Conservation (phyloP, 192 early-diverging fungal species). For the Gigaspora rosea region DNA sequence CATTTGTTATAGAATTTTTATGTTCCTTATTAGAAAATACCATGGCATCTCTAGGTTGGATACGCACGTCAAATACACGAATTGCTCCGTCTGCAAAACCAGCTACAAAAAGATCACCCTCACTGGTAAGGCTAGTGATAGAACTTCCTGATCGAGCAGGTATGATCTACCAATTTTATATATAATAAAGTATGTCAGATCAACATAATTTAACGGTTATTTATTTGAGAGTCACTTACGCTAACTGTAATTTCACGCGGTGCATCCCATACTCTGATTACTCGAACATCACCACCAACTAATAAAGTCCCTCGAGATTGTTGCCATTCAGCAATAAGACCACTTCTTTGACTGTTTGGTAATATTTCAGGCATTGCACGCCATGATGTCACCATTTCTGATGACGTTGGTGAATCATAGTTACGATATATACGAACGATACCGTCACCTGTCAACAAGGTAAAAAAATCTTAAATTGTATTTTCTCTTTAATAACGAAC, state of each 20-base stretch:
- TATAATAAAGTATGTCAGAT: too few species aligned
- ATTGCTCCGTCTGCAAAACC: slow-evolving; percentile 76
- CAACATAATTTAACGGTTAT: background rate
- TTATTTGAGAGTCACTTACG: slow-evolving; percentile 41
- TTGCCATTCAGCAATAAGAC: slow-evolving; percentile 78
- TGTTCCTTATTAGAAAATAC: slow-evolving; percentile 64
- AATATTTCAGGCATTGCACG: slow-evolving; percentile 70
- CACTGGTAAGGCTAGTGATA: slow-evolving; percentile 68
- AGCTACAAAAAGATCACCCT: slow-evolving; percentile 69
- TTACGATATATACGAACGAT: slow-evolving; percentile 75
- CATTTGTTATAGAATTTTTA: slow-evolving; percentile 57
- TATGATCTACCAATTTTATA: slow-evolving; percentile 48
- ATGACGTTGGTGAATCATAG: slow-evolving; percentile 58
- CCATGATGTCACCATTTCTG: slow-evolving; percentile 75
- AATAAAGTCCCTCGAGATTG: slow-evolving; percentile 67
- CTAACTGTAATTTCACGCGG: slow-evolving; percentile 69
- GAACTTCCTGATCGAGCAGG: slow-evolving; percentile 54
- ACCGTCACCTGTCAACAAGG: slow-evolving; percentile 64
- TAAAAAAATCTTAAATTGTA: background rate
- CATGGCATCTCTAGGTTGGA: slow-evolving; percentile 55
- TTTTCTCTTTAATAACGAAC: background rate
- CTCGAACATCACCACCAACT: slow-evolving; percentile 64
- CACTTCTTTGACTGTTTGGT: slow-evolving; percentile 56
- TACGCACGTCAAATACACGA: slow-evolving; percentile 69
- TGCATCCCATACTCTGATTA: slow-evolving; percentile 82